Conservation (phyloP, 805 yeast genomes). For the Kluyveromyces lactis region DNA sequence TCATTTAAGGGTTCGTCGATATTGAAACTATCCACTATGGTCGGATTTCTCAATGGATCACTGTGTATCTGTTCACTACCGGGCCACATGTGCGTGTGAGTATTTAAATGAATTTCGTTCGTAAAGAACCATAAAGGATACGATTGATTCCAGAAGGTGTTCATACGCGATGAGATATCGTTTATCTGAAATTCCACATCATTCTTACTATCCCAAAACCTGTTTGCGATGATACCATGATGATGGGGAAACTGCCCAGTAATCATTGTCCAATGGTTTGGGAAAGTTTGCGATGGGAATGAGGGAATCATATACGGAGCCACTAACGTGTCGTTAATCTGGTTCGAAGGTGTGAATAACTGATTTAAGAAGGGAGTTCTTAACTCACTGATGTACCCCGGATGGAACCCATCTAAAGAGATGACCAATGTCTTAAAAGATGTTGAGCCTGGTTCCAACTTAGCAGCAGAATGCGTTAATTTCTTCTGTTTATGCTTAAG, state of each 20-base stretch:
- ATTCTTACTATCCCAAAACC: constrained; percentile 41
- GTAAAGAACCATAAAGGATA: constrained; percentile 70
- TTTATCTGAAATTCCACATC: constrained; percentile 41
- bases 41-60: constrained; percentile 31
- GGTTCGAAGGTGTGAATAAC: constrained; percentile 38
- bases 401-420: constrained; percentile 87
- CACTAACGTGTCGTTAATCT: constrained; percentile 31
- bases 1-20: constrained; percentile 48
- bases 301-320: constrained; percentile 81
- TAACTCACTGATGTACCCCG: constrained; percentile 62
- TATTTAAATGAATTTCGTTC: constrained; percentile 20
- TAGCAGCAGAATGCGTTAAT: neutral
- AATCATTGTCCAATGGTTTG: constrained; percentile 85
- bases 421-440: constrained; percentile 69
- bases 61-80: constrained; percentile 62
- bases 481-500: neutral
- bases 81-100: constrained; percentile 87
- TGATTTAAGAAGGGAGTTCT: constrained; percentile 66
- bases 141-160: constrained; percentile 35
- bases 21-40: constrained; percentile 53
- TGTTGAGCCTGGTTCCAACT: constrained; percentile 12
- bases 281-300: constrained; percentile 84
- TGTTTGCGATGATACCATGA: constrained; percentile 68
- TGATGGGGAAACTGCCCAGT: constrained; percentile 79
- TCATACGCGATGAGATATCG: neutral